Conservation (phyloP, 2,329 filamentous ascomycete genomes). For the Bipolaris zeicola region DNA sequence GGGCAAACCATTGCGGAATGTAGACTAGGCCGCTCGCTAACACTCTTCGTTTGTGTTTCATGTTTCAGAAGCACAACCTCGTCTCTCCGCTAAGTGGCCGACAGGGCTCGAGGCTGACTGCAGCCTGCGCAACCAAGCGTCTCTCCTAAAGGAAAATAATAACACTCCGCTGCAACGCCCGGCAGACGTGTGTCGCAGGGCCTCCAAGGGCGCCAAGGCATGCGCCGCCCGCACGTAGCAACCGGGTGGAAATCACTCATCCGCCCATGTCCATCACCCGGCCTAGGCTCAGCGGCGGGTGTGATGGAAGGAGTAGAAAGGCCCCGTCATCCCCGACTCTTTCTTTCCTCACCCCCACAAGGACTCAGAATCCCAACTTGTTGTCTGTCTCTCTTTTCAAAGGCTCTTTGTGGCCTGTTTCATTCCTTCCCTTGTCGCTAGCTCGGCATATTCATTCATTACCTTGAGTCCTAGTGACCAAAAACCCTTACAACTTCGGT, state of each 20-base stretch:
- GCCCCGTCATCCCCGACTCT: conserved; percentile 7
- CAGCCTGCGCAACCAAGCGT: conserved; percentile 25
- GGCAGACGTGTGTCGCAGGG: conserved; percentile 36
- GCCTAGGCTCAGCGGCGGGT: conserved; percentile 9
- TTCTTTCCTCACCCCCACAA: conserved; percentile 36
- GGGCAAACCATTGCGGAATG: conserved; percentile 23
- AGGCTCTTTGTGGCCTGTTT: conserved; percentile 33
- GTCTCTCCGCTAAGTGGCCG: conserved; percentile 31
- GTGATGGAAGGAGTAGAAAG: conserved; percentile 32
- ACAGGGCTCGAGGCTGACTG: conserved; percentile 27
- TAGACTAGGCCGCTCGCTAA: conserved; percentile 26
- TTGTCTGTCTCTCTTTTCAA: conserved; percentile 36
- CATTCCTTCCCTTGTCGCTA: conserved; percentile 46
- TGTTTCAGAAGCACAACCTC: conserved; percentile 26
- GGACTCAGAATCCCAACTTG: conserved; percentile 34
- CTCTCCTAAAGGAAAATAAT: conserved; percentile 17
- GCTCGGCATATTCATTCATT: conserved; percentile 45
- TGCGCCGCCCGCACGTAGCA: neutral
- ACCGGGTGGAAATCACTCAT: conserved; percentile 1
- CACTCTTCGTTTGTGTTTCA: conserved; percentile 39
- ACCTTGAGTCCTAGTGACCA: conserved; percentile 41
- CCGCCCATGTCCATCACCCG: conserved; percentile 4
- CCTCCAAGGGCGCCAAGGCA: neutral
- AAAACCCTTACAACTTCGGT: conserved; percentile 18
- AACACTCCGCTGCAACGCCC: conserved; percentile 17